These are phyloP conservation scores for Coemansia aciculifera DNA, from an alignment of 192 early-diverging fungal species.

Conservation along the genomic window DNA sequence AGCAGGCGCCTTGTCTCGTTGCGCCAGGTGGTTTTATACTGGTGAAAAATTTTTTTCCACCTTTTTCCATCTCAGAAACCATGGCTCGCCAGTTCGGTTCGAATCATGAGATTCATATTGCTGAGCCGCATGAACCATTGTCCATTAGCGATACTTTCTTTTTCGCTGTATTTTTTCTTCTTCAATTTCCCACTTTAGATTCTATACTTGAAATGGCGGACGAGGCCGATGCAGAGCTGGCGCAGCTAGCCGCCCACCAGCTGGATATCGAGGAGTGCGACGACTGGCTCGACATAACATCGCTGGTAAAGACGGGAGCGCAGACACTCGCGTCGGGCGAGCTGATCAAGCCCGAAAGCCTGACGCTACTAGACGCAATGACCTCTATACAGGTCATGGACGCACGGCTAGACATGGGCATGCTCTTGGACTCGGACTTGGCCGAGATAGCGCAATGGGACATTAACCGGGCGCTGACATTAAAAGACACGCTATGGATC, in stretches of 20 bases:
- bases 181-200: background rate
- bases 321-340: constrained; percentile 27
- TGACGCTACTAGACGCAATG: constrained; percentile 40
- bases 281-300: constrained; percentile 44
- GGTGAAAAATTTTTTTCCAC: background rate
- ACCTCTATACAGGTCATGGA: constrained; percentile 48
- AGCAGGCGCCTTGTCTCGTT: background rate
- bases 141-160: background rate
- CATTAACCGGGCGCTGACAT: constrained; percentile 12
- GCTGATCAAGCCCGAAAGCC: constrained; percentile 18
- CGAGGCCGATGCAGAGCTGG: background rate
- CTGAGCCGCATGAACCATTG: background rate
- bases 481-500: constrained; percentile 35
- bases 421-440: constrained; percentile 24
- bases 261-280: constrained; percentile 17
- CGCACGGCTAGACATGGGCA: constrained; percentile 51
- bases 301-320: constrained; percentile 13
- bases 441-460: constrained; percentile 41
- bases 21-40: background rate
- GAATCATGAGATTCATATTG: background rate
- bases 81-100: background rate
- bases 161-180: background rate
- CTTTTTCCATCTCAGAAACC: background rate
- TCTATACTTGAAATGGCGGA: background rate
- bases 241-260: background rate